Conservation (phyloP, 306 rosid genomes). For the Fagus sylvatica region DNA sequence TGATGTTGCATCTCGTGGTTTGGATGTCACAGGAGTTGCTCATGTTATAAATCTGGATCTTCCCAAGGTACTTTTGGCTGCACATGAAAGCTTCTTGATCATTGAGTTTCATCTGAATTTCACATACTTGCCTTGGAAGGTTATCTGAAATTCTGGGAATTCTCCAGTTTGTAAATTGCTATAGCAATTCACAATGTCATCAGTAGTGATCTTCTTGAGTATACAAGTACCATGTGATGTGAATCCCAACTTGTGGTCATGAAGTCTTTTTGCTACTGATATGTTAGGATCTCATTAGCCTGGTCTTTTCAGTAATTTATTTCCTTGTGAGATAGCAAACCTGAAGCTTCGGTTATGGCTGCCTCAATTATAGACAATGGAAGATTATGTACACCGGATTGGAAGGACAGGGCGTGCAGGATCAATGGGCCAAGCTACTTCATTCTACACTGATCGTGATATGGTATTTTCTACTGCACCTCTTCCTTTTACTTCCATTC, state of each 20-base stretch:
- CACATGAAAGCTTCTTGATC: slow-evolving; percentile 12
- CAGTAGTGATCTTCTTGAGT: neutral
- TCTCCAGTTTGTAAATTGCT: slow-evolving; percentile 25
- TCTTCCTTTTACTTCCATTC: slow-evolving; percentile 1
- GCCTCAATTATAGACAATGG: slow-evolving; percentile 90
- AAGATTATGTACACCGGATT: slow-evolving; percentile 92
- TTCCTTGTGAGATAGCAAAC: slow-evolving; percentile 57
- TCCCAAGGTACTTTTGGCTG: slow-evolving; percentile 67
- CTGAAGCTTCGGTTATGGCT: slow-evolving; percentile 78
- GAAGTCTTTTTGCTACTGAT: slow-evolving; percentile 32
- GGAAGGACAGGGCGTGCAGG: slow-evolving; percentile 96
- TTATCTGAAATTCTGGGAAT: slow-evolving; percentile 27
- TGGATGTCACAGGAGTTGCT: slow-evolving; percentile 92
- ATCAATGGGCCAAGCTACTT: slow-evolving; percentile 75
- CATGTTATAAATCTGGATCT: slow-evolving; percentile 89
- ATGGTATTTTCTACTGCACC: slow-evolving; percentile 43
- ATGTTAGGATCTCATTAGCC: slow-evolving; percentile 43
- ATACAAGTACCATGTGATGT: neutral
- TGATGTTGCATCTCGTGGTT: slow-evolving; percentile 90
- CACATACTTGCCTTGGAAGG: slow-evolving; percentile 1
- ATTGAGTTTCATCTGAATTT: slow-evolving; percentile 24
- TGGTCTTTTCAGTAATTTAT: slow-evolving; percentile 50
- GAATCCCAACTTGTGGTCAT: slow-evolving; percentile 18
- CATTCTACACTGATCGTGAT: slow-evolving; percentile 80
- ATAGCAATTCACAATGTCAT: neutral